Conservation (phyloP, 2,329 filamentous ascomycete species). For the Chrysosphaeria jannelii region DNA sequence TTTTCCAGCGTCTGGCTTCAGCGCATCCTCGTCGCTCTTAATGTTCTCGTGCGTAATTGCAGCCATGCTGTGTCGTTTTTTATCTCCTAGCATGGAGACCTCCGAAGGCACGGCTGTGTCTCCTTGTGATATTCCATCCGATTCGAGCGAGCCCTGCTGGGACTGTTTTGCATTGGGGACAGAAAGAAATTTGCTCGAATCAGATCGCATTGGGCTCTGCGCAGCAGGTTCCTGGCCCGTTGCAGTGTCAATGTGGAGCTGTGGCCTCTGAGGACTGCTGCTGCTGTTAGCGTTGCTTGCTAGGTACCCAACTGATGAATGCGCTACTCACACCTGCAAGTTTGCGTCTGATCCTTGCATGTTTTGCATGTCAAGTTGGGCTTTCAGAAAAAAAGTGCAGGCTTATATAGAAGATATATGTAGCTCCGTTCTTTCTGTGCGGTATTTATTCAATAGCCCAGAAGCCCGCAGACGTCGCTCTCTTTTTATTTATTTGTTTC, state of each 20-base stretch:
- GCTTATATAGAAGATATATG: too few species aligned
- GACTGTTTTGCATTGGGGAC: constrained; percentile 31
- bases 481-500: too few species aligned
- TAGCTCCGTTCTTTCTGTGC: too few species aligned
- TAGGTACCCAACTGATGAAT: too few species aligned
- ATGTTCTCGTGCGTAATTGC: constrained; percentile 17
- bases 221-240: too few species aligned
- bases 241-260: constrained; percentile 21
- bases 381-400: too few species aligned
- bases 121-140: constrained; percentile 27
- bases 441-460: too few species aligned
- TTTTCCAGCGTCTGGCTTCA: constrained; percentile 46
- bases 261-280: constrained; percentile 9
- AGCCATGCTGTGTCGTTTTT: constrained; percentile 4
- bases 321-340: too few species aligned
- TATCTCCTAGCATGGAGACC: constrained; percentile 7
- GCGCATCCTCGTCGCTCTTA: constrained; percentile 32
- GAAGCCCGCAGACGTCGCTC: too few species aligned
- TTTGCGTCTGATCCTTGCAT: too few species aligned
- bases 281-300: too few species aligned
- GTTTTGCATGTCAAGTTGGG: too few species aligned
- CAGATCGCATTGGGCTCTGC: constrained; percentile 19
- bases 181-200: constrained; percentile 22
- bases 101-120: constrained; percentile 17
- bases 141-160: constrained; percentile 39